Conservation (phyloP, 352 stramenopile genomes). For the Aphanomyces stellatus region DNA sequence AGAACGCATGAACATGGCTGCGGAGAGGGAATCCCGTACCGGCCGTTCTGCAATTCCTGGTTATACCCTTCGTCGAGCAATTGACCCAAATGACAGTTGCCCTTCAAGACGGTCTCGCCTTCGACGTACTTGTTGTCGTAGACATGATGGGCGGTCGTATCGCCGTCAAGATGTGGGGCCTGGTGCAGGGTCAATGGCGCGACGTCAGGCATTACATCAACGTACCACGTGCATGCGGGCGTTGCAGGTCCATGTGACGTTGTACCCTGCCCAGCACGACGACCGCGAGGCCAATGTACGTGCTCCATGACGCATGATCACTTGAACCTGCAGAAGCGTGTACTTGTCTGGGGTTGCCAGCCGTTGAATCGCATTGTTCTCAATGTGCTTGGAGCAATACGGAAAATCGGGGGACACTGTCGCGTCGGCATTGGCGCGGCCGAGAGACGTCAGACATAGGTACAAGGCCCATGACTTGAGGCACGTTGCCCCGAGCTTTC, state of each 20-base stretch:
- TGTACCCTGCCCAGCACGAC: conserved; percentile 12
- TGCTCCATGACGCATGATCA: conserved; percentile 9
- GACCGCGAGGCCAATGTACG: neutral
- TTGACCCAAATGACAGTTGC: conserved; percentile 9
- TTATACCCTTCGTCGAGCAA: conserved; percentile 14
- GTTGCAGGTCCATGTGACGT: conserved; percentile 14
- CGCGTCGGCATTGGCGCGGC: neutral
- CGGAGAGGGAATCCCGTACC: neutral
- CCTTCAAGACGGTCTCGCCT: conserved; percentile 5
- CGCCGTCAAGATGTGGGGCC: neutral
- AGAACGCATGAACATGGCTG: neutral
- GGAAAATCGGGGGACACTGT: neutral
- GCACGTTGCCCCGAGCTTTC: too few species aligned
- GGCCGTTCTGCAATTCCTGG: neutral
- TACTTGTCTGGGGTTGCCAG: conserved; percentile 1
- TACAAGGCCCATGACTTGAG: neutral
- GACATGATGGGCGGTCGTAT: neutral
- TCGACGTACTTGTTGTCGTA: conserved; percentile 1
- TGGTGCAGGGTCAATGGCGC: neutral
- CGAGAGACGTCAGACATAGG: neutral
- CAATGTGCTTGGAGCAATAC: conserved; percentile 16
- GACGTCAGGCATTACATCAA: neutral
- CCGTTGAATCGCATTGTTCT: conserved; percentile 3
- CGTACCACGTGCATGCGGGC: conserved; percentile 3
- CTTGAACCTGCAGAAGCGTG: conserved; percentile 7